phyloP scores from a whole-genome alignment of 352 stramenopile species.

The Aphanomyces invadans region DNA sequence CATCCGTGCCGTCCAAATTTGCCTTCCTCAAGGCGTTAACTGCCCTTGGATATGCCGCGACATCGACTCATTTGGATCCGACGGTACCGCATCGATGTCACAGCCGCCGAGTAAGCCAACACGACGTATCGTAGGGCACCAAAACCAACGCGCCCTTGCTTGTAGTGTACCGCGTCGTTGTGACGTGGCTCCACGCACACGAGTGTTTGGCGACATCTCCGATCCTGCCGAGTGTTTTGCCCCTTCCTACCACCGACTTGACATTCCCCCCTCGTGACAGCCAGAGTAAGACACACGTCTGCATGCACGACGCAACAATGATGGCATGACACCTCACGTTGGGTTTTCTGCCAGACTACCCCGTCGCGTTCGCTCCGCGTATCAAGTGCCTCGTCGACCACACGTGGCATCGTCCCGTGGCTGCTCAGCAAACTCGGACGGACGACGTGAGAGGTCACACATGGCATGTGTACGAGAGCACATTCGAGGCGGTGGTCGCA shows the following conservation, averaged over 20 bases:
- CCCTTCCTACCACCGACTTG: too few species aligned
- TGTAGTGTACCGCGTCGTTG: constrained; percentile 5
- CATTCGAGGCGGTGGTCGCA: neutral
- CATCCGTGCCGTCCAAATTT: neutral
- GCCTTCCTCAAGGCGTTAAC: neutral
- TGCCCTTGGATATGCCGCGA: neutral
- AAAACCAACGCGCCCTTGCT: neutral
- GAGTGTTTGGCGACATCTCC: neutral
- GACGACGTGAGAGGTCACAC: neutral
- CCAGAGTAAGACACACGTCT: too few species aligned
- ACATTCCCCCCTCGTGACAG: too few species aligned
- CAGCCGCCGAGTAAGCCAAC: too few species aligned
- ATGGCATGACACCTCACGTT: too few species aligned
- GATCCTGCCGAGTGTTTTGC: neutral
- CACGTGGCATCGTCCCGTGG: neutral
- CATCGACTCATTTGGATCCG: constrained; percentile 6
- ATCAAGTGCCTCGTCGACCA: constrained; percentile 8
- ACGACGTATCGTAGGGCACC: too few species aligned
- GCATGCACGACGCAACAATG: too few species aligned
- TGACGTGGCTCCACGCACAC: neutral
- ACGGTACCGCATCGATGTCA: neutral
- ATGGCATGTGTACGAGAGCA: neutral
- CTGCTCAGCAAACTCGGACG: neutral
- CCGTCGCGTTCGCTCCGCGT: neutral
- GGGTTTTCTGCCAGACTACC: too few species aligned